Evolutionary conservation across 2,329 filamentous ascomycete species (phyloP).

Genomic region (Xylariaceae sp.): DNA sequence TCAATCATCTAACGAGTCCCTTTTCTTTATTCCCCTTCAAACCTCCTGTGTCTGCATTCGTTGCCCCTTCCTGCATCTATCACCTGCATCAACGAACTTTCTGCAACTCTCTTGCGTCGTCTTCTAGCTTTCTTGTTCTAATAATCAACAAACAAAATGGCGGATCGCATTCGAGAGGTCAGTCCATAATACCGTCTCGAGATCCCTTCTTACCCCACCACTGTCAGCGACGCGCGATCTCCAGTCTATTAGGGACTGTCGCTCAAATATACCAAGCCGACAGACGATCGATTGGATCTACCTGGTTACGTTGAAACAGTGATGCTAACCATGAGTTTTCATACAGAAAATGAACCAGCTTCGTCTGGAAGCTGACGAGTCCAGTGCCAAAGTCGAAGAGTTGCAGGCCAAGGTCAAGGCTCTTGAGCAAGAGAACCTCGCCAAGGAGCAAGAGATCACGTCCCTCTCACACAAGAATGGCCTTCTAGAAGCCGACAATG

Average conservation of each 20-base stretch:
- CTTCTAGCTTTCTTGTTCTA: constrained; percentile 27
- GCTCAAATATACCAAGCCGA: constrained; percentile 11
- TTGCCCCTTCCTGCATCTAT: constrained; percentile 19
- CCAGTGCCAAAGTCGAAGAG: constrained; percentile 80
- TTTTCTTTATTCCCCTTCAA: constrained; percentile 31
- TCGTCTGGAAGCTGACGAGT: constrained; percentile 90
- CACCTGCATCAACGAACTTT: constrained; percentile 27
- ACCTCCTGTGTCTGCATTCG: constrained; percentile 26
- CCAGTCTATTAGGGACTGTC: not conserved
- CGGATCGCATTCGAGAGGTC: constrained; percentile 89
- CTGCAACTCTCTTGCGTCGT: constrained; percentile 37
- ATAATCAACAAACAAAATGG: constrained; percentile 22
- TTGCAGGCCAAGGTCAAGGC: constrained; percentile 83
- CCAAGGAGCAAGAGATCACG: constrained; percentile 98
- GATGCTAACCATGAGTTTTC: constrained; percentile 19
- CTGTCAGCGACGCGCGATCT: constrained; percentile 33
- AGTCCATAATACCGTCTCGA: constrained; percentile 43
- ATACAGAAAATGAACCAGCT: constrained; percentile 90
- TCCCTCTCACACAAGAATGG: constrained; percentile 95
- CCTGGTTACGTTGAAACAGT: constrained; percentile 10
- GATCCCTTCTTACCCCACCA: constrained; percentile 34
- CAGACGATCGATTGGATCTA: not conserved
- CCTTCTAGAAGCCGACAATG: constrained; percentile 85
- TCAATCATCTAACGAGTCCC: constrained; percentile 32
- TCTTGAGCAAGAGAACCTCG: constrained; percentile 91